Percentiles rank a stretch among this genome's conserved stretches.
phyloP scores from a whole-genome alignment of 257 asterid genomes.

The Ehretia macrophylla region DNA sequence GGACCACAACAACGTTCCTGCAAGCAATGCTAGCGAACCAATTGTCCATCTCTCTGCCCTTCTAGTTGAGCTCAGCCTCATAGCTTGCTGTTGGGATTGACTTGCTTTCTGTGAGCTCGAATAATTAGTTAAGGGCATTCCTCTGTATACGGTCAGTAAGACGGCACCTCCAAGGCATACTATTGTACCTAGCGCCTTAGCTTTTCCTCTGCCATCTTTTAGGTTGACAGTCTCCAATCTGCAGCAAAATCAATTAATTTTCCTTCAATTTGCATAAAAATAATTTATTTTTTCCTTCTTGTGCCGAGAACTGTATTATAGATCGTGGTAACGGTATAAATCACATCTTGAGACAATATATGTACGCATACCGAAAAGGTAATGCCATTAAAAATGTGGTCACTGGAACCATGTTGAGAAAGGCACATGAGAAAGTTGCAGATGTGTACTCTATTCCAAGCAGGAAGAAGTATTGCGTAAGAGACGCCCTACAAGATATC shows the following conservation, averaged over 20 bases:
- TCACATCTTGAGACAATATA: neutral
- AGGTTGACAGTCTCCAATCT: slow-evolving; percentile 52
- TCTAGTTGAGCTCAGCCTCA: slow-evolving; percentile 8
- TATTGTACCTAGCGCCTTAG: slow-evolving; percentile 53
- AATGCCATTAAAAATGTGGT: slow-evolving; percentile 61
- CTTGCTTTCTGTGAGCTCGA: slow-evolving; percentile 8
- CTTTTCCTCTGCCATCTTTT: slow-evolving; percentile 45
- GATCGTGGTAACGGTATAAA: no score
- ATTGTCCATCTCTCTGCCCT: slow-evolving; percentile 40
- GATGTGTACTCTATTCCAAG: slow-evolving; percentile 68
- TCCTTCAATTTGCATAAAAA: no score
- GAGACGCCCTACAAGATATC: slow-evolving; percentile 48
- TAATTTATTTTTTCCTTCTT: no score
- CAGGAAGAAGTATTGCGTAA: slow-evolving; percentile 70
- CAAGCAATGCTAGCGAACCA: slow-evolving; percentile 54
- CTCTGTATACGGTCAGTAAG: slow-evolving; percentile 40
- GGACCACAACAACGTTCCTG: slow-evolving; percentile 63
- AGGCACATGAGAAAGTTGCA: slow-evolving; percentile 71
- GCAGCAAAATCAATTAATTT: slow-evolving; percentile 4
- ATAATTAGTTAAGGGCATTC: slow-evolving; percentile 49
- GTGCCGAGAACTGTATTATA: neutral
- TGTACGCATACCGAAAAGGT: slow-evolving; percentile 48
- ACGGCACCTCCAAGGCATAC: slow-evolving; percentile 66
- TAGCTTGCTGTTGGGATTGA: slow-evolving; percentile 4
- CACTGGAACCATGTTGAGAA: slow-evolving; percentile 64